Evolutionary conservation across 768 basidiomycete genomes (phyloP).

Genomic region (Hydnomerulius pinastri): DNA sequence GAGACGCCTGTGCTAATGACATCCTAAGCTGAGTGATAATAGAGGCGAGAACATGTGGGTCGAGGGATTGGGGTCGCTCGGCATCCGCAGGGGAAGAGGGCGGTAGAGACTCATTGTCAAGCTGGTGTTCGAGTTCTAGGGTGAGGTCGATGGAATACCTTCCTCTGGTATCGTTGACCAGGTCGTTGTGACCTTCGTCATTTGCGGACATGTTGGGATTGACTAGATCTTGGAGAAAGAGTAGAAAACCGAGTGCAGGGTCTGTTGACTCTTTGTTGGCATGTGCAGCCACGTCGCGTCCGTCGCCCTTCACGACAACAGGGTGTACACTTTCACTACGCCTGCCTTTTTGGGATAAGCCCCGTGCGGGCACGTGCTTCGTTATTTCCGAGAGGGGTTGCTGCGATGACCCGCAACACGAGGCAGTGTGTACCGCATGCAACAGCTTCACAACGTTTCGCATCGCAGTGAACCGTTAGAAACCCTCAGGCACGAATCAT

Average conservation of each 20-base stretch:
- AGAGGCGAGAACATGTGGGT: conserved; percentile 74
- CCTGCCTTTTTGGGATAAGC: conserved; percentile 8
- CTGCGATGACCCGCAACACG: too few relatives aligned
- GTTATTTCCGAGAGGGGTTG: neutral
- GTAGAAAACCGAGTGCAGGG: neutral
- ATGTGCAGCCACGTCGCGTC: conserved; percentile 11
- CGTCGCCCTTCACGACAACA: neutral
- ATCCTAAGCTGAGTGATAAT: conserved; percentile 73
- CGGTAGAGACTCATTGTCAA: conserved; percentile 62
- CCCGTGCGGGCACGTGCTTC: neutral
- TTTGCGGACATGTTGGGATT: conserved; percentile 32
- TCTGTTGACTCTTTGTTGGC: conserved; percentile 8
- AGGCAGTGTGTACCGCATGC: too few relatives aligned
- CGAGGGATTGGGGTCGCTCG: conserved; percentile 55
- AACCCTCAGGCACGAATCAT: neutral
- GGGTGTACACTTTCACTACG: neutral
- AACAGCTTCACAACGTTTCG: too few relatives aligned
- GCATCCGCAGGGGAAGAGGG: conserved; percentile 41
- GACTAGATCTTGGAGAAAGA: neutral
- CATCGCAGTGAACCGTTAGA: neutral
- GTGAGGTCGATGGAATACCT: conserved; percentile 72
- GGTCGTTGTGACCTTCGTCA: conserved; percentile 22
- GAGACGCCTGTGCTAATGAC: conserved; percentile 61
- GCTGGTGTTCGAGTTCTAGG: conserved; percentile 77
- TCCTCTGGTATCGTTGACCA: conserved; percentile 17